These are phyloP conservation scores for Globisporangium recalcitrans DNA, from an alignment of 352 stramenopile species.

Conservation along the genomic window DNA sequence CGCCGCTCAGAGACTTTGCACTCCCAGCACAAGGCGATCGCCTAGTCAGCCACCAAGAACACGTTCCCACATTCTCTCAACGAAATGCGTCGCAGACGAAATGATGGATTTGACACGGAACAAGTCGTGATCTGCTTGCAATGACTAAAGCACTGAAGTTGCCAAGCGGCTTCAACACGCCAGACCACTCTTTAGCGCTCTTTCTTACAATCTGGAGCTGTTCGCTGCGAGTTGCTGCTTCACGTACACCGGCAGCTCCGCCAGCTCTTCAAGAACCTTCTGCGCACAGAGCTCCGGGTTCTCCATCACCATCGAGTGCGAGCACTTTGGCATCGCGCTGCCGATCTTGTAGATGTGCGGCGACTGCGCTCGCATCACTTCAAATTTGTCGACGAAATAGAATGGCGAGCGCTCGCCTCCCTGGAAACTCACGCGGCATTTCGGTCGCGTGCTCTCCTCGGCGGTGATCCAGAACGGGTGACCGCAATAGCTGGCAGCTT, in stretches of 20 bases:
- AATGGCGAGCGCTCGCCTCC: slow-evolving; percentile 27
- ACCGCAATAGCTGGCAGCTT: slow-evolving; percentile 35
- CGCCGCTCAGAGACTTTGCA: too few relatives aligned
- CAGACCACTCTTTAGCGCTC: too few relatives aligned
- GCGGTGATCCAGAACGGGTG: slow-evolving; percentile 22
- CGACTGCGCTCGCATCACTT: slow-evolving; percentile 14
- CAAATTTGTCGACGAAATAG: slow-evolving; percentile 24
- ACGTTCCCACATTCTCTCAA: too few relatives aligned
- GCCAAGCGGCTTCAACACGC: too few relatives aligned
- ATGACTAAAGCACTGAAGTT: too few relatives aligned
- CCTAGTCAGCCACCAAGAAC: too few relatives aligned
- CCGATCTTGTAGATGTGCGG: slow-evolving; percentile 31
- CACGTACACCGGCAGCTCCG: slow-evolving; percentile 12
- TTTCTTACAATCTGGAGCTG: slow-evolving; percentile 10
- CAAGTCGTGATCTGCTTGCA: too few relatives aligned
- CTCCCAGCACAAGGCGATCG: too few relatives aligned
- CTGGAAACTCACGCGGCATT: slow-evolving; percentile 33
- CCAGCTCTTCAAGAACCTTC: slow-evolving; percentile 28
- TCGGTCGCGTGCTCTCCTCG: slow-evolving; percentile 23
- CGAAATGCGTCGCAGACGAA: too few relatives aligned
- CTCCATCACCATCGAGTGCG: slow-evolving; percentile 35
- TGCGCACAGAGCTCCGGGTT: slow-evolving; percentile 20
- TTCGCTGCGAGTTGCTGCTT: background rate
- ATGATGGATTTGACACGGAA: too few relatives aligned
- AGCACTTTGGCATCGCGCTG: slow-evolving; percentile 23